Evolutionary conservation across 1,139 yeast species (phyloP).

Genomic region (Geotrichum histeridarum): DNA sequence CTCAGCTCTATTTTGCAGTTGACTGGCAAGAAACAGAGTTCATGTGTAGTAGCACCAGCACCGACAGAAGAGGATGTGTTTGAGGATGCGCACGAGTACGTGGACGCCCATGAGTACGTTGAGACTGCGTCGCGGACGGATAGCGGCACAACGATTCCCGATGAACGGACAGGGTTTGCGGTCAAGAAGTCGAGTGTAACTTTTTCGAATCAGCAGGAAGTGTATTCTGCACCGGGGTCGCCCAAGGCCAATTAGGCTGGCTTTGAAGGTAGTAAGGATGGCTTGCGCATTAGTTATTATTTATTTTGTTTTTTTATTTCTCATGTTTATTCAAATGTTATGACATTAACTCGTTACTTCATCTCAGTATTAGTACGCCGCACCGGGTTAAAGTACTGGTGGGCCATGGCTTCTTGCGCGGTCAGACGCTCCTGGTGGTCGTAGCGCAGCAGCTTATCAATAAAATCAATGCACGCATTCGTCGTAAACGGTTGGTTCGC

Average conservation of each 20-base stretch:
- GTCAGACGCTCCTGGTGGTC: conserved; percentile 95
- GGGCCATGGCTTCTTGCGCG: conserved; percentile 91
- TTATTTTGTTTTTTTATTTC: too few relatives aligned
- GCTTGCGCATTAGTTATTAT: background rate
- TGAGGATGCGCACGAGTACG: background rate
- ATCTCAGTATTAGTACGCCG: conserved; percentile 15
- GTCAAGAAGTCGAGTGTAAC: background rate
- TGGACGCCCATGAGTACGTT: background rate
- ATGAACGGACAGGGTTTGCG: background rate
- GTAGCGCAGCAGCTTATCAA: conserved; percentile 76
- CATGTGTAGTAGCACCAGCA: background rate
- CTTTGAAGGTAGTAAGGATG: too few relatives aligned
- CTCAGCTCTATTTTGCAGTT: background rate
- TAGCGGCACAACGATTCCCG: background rate
- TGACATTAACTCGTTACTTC: too few relatives aligned
- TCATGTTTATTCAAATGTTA: too few relatives aligned
- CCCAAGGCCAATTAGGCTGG: too few relatives aligned
- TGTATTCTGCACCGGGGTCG: background rate
- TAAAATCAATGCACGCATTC: conserved; percentile 73
- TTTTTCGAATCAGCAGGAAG: background rate
- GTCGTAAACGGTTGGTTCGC: conserved; percentile 64
- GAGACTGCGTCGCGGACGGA: background rate
- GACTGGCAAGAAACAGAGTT: background rate
- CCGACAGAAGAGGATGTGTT: background rate
- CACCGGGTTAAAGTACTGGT: conserved; percentile 57